These are phyloP conservation scores for Podila horticola DNA, from an alignment of 192 early-diverging fungal genomes.

Conservation along the genomic window DNA sequence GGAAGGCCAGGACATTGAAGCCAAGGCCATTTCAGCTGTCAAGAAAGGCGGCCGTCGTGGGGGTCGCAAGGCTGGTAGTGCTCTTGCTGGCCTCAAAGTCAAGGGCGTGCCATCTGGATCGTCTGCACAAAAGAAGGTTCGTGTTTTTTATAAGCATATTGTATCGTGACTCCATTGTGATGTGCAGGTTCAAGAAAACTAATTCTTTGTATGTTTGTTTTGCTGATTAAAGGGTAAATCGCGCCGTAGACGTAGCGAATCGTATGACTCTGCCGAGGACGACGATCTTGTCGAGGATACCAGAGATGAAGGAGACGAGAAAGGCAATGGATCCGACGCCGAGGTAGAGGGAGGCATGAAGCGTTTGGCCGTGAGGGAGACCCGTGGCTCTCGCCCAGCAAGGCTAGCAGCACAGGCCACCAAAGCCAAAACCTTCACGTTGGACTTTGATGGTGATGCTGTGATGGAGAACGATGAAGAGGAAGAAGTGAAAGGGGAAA, in stretches of 20 bases:
- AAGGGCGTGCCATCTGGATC: constrained; percentile 16
- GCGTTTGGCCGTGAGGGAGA: neutral
- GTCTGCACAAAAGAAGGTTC: neutral
- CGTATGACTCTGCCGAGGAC: no score
- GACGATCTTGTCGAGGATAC: no score
- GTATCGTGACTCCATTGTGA: no score
- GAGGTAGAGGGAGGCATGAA: neutral
- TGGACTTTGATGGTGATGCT: neutral
- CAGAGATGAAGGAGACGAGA: neutral
- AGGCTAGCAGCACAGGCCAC: neutral
- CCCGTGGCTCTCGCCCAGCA: neutral
- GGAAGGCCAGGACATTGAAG: constrained; percentile 42
- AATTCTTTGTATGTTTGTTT: no score
- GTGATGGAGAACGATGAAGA: constrained; percentile 7
- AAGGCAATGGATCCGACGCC: neutral
- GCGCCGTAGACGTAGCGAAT: no score
- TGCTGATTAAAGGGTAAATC: no score
- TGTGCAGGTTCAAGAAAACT: no score
- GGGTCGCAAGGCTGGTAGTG: constrained; percentile 30
- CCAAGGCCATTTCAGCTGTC: constrained; percentile 41
- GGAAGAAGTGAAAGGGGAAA: neutral
- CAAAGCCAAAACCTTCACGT: neutral
- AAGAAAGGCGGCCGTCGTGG: constrained; percentile 42
- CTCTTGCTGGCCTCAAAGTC: constrained; percentile 31
- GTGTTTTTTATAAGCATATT: no score